Evolutionary conservation across 805 yeast genomes (phyloP), one percentile per base, ranked within the genome.

Genomic region (Candida xyloterini): DNA sequence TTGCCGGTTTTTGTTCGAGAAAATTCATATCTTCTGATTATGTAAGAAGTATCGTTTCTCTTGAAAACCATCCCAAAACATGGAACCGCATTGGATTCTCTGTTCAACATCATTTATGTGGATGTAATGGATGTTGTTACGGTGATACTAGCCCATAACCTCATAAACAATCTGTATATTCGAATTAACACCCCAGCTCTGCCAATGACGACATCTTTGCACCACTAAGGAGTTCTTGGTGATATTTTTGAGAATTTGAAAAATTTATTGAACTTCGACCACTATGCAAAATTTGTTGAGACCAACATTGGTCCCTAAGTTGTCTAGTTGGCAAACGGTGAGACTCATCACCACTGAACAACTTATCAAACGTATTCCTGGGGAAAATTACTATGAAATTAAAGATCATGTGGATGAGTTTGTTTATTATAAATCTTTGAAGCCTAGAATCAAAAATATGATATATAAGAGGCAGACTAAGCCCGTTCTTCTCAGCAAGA

Each of bases 331-430:
- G 20, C 18, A 15, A 2, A 13, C 22, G 15, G 27, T 27, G 32
- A 26, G 42, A 16, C 27, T 27, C 7, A 10, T 27, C 5, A 22
- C 36, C 15, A 38, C 30, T 4, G 33, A 27, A 10, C 33, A 31
- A 11, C 18, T 32, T 20, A 23, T 27, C n/a, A 22, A 21, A n/a
- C 36, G 36, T 5, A 15, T 15, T 31, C 36, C 36, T 5, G 42
- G 42, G 5, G 32, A 23, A 4, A 10, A 14, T 3, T 43, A 34
- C 27, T 47, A 47, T 29, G 51, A 37, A 10, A 56, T 58, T 33
- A 60, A 59, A 32, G 45, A 48, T 15, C 55, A 55, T 27, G 47
- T 61, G 15, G 65, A 61, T 35, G 60, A 56, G n/a, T 61, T 48
- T 26, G 43, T 52, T 14, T 53, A 59, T 33, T 55, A 35, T 43